Evolutionary conservation across 371 early-diverging fungal species (phyloP), one percentile per base, ranked within the genome.

Genomic region (Mortierella sp.): DNA sequence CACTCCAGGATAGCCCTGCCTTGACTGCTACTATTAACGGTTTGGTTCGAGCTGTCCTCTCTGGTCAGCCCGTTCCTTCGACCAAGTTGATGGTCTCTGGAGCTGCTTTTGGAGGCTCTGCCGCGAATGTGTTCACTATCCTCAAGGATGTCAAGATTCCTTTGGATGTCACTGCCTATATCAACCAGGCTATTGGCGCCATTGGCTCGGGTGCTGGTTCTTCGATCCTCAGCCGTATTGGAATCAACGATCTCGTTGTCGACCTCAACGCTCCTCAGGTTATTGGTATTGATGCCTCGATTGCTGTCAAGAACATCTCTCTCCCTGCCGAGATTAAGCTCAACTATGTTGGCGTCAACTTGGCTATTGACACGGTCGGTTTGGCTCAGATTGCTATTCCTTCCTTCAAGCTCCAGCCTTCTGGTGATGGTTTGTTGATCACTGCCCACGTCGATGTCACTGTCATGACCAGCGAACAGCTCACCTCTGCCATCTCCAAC

Each of bases 271-370:
- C 73, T 26, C 79, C 79, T 19, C 79, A 79, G 67, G 68, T 68
- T 44, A 72, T 79, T 43, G 79, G 79, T 18, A 66, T 79, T 12
- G 79, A 79, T 60, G 79, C 73, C 19, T 60, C 64, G 9, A 52
- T 76, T 37, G 21, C 69, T 12, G 28, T 79, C 62, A 72, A 69
- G 73, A 72, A 72, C 61, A 23, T 79, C 28, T 56, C 66, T 45
- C 44, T 79, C 50, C 79, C 79, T 15, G 79, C 73, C 43, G 55
- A 79, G 64, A 72, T 79, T 64, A 73, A 69, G 51, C 79, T 79
- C 64, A 79, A 72, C 67, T 79, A 79, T n/a, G 73, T 79, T 18
- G 79, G 79, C 18, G 47, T 70, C 57, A 72, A 73, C 64, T 19
- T 73, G 26, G 79, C 70, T 21, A 60, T 79, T 44, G 61, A 69